A percentile compares a stretch with the other conserved stretches of the same genome.
These are phyloP conservation scores for Carex parvula DNA, from an alignment of 176 grass and related monocot genomes.

Conservation along the genomic window DNA sequence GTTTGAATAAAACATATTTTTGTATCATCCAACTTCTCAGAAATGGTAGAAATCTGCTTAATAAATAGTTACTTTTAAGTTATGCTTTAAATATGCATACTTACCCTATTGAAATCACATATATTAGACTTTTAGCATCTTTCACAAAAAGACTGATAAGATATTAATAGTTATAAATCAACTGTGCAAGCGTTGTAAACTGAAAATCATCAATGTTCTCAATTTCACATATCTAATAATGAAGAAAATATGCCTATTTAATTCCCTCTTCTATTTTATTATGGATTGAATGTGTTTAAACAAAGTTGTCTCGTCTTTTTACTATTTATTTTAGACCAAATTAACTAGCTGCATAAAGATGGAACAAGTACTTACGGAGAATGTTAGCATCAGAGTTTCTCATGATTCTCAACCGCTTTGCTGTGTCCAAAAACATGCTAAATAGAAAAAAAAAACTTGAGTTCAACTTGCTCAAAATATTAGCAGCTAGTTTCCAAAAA, in stretches of 20 bases:
- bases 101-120: neutral
- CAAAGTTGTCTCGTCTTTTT: neutral
- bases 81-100: neutral
- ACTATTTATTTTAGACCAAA: neutral
- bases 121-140: neutral
- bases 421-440: slow-evolving; percentile 47
- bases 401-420: slow-evolving; percentile 46
- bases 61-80: neutral
- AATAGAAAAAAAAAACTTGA: neutral
- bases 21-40: neutral
- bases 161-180: neutral
- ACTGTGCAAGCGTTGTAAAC: neutral
- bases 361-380: neutral
- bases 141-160: neutral
- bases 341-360: neutral
- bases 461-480: neutral
- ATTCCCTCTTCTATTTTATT: too few relatives aligned
- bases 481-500: neutral
- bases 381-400: slow-evolving; percentile 32
- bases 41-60: neutral
- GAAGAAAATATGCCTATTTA: neutral
- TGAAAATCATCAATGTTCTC: neutral
- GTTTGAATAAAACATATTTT: neutral
- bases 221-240: neutral
- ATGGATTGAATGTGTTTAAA: neutral